These are phyloP conservation scores for Lipomyces sp. DNA, from an alignment of 805 yeast species.

Conservation along the genomic window DNA sequence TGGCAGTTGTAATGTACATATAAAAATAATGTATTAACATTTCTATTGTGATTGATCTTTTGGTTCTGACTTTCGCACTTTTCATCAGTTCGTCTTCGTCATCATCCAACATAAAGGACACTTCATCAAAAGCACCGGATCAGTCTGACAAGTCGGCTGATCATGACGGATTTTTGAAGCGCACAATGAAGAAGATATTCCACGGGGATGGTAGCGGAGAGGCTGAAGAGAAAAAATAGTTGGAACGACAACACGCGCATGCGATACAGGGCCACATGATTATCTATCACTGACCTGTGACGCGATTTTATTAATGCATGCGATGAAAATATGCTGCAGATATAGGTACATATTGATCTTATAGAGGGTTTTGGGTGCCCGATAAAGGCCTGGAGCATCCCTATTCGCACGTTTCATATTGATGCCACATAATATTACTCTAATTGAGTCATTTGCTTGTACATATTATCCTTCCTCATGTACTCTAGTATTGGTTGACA, in stretches of 20 bases:
- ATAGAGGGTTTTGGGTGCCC: not conserved
- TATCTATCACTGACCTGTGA: too few relatives aligned
- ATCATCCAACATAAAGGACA: not conserved
- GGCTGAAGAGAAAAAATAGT: not conserved
- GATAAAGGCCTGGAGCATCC: not conserved
- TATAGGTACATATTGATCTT: not conserved
- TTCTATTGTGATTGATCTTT: constrained; percentile 6
- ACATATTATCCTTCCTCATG: not conserved
- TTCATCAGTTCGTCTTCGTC: constrained; percentile 8
- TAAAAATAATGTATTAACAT: constrained; percentile 1
- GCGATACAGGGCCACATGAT: not conserved
- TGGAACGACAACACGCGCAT: not conserved
- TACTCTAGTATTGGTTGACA: not conserved
- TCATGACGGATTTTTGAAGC: constrained; percentile 27
- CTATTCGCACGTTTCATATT: not conserved
- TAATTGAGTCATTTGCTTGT: not conserved
- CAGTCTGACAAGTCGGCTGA: not conserved
- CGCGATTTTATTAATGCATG: too few relatives aligned
- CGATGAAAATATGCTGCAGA: not conserved
- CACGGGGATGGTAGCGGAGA: constrained; percentile 18
- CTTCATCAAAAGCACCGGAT: not conserved
- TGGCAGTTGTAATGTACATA: not conserved
- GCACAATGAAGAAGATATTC: constrained; percentile 28
- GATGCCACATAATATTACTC: not conserved
- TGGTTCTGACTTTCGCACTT: constrained; percentile 8